Conservation (phyloP, 2,329 filamentous ascomycete genomes). For the Lizonia empirigonia region DNA sequence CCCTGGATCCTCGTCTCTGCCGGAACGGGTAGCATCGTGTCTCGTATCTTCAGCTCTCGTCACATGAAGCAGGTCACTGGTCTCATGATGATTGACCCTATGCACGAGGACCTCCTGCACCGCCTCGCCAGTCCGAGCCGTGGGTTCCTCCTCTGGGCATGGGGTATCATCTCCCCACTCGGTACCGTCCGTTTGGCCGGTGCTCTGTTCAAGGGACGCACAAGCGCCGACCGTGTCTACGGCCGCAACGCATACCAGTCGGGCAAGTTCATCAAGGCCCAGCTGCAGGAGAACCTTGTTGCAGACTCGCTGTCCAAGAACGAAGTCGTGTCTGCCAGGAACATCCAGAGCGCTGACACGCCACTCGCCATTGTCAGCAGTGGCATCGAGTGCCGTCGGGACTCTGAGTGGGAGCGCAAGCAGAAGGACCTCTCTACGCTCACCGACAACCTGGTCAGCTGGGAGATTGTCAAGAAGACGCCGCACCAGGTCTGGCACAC, state of each 20-base stretch:
- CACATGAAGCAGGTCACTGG: conserved; percentile 77
- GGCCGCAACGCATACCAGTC: conserved; percentile 78
- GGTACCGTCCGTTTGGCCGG: conserved; percentile 81
- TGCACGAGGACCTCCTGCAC: conserved; percentile 84
- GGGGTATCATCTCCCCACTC: conserved; percentile 83
- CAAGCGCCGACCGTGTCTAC: conserved; percentile 81
- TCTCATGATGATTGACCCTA: conserved; percentile 81
- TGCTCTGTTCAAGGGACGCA: conserved; percentile 81
- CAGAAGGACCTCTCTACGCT: conserved; percentile 83
- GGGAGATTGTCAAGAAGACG: conserved; percentile 85
- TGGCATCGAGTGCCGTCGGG: conserved; percentile 69
- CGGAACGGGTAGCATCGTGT: conserved; percentile 86
- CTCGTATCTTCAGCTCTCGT: conserved; percentile 86
- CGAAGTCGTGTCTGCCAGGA: conserved; percentile 77
- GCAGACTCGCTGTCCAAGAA: conserved; percentile 82
- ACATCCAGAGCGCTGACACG: conserved; percentile 77
- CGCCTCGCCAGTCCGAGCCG: conserved; percentile 68
- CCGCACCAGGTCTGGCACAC: conserved; percentile 87
- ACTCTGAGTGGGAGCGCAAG: conserved; percentile 77
- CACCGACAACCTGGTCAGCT: conserved; percentile 77
- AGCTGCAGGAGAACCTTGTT: conserved; percentile 90
- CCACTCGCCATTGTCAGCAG: conserved; percentile 84
- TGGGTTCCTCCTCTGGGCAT: conserved; percentile 85
- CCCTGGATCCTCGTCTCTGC: conserved; percentile 89
- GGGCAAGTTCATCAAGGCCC: conserved; percentile 85